Percentiles rank a stretch among this genome's conserved stretches.
Evolutionary conservation across 140 eudicot species (phyloP).

Genomic region (Oenanthe javanica): DNA sequence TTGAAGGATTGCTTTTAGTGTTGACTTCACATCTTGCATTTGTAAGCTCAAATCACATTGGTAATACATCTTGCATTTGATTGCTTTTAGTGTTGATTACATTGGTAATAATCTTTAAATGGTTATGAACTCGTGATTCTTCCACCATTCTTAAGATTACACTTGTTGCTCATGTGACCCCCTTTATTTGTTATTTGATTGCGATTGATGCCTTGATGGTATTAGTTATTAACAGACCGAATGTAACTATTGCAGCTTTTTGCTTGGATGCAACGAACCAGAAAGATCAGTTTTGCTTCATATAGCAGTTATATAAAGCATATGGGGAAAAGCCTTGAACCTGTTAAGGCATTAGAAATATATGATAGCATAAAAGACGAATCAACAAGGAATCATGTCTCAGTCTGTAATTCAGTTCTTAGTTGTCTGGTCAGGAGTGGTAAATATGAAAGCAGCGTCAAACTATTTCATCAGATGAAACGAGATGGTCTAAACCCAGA

Average conservation of each 20-base stretch:
- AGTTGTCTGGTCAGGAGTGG: conserved; percentile 56
- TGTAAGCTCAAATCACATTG: no score
- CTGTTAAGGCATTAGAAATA: conserved; percentile 53
- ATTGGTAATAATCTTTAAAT: not conserved
- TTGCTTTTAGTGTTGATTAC: not conserved
- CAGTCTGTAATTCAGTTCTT: conserved; percentile 76
- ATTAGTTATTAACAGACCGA: not conserved
- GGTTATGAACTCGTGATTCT: not conserved
- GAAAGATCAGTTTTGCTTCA: conserved; percentile 60
- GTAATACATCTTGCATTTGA: no score
- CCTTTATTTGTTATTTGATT: no score
- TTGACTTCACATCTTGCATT: no score
- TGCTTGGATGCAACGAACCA: conserved; percentile 76
- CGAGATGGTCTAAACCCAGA: conserved; percentile 71
- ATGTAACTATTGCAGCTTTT: conserved; percentile 52
- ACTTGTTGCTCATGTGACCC: not conserved
- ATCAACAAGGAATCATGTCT: conserved; percentile 44
- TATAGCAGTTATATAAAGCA: conserved; percentile 83
- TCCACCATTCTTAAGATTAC: not conserved
- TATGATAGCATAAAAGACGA: conserved; percentile 62
- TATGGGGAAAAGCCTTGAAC: conserved; percentile 55
- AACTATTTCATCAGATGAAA: conserved; percentile 71
- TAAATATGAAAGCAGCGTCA: conserved; percentile 53
- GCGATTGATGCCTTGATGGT: not conserved
- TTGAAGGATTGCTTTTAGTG: no score